These are phyloP conservation scores for Butyriboletus appendiculatus DNA, from an alignment of 1,284 basidiomycete genomes.

Conservation along the genomic window DNA sequence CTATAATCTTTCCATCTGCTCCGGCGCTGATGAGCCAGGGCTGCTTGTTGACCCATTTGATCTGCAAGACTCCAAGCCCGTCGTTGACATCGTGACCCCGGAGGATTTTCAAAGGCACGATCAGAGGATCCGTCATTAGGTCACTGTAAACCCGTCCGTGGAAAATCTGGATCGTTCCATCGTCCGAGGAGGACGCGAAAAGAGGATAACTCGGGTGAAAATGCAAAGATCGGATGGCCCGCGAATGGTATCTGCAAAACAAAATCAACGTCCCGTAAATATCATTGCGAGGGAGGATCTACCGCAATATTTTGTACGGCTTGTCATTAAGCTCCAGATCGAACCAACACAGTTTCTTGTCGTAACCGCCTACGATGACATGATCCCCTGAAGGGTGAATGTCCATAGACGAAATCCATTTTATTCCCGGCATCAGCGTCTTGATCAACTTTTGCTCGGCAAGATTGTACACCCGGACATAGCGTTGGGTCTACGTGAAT, in stretches of 20 bases:
- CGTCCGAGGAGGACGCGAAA: conserved; percentile 95
- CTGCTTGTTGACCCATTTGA: conserved; percentile 87
- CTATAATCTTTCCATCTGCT: conserved; percentile 86
- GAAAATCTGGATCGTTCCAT: conserved; percentile 97
- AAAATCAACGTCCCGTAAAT: conserved; percentile 15
- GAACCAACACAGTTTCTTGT: conserved; percentile 98
- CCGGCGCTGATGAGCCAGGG: conserved; percentile 95
- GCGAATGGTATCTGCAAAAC: conserved; percentile 79
- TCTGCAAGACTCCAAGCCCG: conserved; percentile 88
- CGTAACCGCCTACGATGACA: conserved; percentile 95
- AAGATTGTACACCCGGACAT: conserved; percentile 94
- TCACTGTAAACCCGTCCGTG: conserved; percentile 94
- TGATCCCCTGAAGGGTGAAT: conserved; percentile 96
- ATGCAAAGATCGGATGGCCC: conserved; percentile 87
- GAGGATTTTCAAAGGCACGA: conserved; percentile 97
- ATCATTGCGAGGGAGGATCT: conserved; percentile 14
- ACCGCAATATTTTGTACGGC: conserved; percentile 96
- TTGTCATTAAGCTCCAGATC: conserved; percentile 95
- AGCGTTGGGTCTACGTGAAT: conserved; percentile 81
- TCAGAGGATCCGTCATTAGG: conserved; percentile 92
- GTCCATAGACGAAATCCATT: conserved; percentile 97
- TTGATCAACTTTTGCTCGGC: conserved; percentile 92
- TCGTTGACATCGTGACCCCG: conserved; percentile 85
- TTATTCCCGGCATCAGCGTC: conserved; percentile 90
- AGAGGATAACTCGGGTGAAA: conserved; percentile 96